Conservation (phyloP, 75 land plant species). For the Larix kaempferi region DNA sequence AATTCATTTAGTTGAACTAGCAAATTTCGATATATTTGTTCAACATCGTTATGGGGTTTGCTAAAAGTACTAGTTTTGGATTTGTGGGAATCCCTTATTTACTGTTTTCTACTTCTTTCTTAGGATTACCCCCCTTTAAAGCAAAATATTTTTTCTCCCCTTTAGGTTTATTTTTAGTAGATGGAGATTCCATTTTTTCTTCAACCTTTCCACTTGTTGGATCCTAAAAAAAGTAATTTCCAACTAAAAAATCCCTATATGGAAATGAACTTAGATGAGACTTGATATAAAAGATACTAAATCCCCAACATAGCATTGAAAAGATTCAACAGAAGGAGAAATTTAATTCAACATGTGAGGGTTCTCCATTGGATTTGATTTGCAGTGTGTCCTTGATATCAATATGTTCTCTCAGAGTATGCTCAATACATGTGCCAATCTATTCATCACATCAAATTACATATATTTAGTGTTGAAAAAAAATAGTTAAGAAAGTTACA, state of each 20-base stretch:
- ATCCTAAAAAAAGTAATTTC: conserved; percentile 18
- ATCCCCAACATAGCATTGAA: neutral
- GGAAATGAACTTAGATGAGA: no score
- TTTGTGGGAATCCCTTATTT: conserved; percentile 27
- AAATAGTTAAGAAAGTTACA: neutral
- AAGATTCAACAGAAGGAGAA: neutral
- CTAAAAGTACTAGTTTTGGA: conserved; percentile 19
- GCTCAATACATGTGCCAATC: conserved; percentile 78
- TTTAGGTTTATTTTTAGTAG: conserved; percentile 33
- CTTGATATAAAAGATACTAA: neutral
- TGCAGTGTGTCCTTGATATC: conserved; percentile 46
- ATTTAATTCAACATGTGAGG: conserved; percentile 31
- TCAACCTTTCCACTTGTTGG: conserved; percentile 26
- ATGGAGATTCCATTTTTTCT: conserved; percentile 24
- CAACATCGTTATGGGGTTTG: neutral
- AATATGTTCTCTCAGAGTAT: conserved; percentile 57
- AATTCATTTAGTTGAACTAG: neutral
- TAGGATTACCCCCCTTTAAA: conserved; percentile 11
- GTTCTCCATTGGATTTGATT: conserved; percentile 54
- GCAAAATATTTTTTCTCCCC: conserved; percentile 25
- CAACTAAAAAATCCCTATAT: neutral
- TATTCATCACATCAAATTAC: conserved; percentile 28
- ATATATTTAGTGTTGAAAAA: neutral
- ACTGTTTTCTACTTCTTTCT: conserved; percentile 10
- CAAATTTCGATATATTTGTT: neutral